Conservation (phyloP, 768 basidiomycete genomes). For the Leccinum subgranulosum region DNA sequence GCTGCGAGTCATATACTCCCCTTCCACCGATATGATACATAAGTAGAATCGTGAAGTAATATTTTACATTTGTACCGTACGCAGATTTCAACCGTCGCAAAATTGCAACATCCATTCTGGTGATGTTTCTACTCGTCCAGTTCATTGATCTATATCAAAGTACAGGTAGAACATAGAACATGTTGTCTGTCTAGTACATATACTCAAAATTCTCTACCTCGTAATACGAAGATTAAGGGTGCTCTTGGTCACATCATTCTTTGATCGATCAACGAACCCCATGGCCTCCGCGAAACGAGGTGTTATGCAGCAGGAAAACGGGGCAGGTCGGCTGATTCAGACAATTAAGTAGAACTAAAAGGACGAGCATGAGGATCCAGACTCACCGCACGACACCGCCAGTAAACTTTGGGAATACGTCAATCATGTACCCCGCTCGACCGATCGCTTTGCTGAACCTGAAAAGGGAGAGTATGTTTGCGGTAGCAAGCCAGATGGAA, state of each 20-base stretch:
- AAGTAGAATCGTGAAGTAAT: no score
- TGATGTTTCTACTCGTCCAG: background rate
- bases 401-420: conserved; percentile 19
- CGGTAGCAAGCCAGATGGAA: conserved; percentile 19
- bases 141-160: background rate
- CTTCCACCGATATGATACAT: no score
- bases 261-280: background rate
- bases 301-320: conserved; percentile 19
- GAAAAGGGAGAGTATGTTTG: conserved; percentile 19
- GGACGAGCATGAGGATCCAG: background rate
- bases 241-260: background rate
- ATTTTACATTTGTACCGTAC: background rate
- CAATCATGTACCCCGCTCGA: conserved; percentile 20
- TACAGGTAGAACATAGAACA: background rate
- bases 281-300: conserved; percentile 12
- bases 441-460: conserved; percentile 21
- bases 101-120: background rate
- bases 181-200: background rate
- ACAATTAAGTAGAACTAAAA: background rate
- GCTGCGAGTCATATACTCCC: no score
- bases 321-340: conserved; percentile 10
- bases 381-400: conserved; percentile 17
- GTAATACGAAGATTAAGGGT: background rate
- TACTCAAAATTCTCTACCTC: background rate
- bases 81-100: background rate